Conservation (phyloP, 2,329 filamentous ascomycete genomes). For the Colletotrichum orchidophilum region DNA sequence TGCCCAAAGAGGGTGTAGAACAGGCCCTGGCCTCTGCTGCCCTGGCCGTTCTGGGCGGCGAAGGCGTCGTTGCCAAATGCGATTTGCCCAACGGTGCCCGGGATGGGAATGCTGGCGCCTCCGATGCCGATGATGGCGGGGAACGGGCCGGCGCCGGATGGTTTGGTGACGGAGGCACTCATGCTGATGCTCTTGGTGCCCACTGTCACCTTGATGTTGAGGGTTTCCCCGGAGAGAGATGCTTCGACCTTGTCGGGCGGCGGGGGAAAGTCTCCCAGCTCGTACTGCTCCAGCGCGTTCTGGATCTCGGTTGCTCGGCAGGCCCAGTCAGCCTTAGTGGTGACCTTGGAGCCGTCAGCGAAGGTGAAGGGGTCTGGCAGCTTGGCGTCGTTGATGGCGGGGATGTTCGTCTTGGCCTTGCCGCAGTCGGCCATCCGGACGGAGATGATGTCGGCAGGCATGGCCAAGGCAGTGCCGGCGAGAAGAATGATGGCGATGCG, state of each 20-base stretch:
- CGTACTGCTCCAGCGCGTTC: conserved; percentile 59
- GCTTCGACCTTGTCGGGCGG: conserved; percentile 57
- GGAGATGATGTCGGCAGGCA: conserved; percentile 47
- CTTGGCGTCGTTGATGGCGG: conserved; percentile 48
- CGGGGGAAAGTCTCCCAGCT: conserved; percentile 58
- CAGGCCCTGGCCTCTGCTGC: conserved; percentile 63
- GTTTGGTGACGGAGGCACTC: conserved; percentile 52
- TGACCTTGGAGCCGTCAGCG: conserved; percentile 52
- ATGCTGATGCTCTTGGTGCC: conserved; percentile 56
- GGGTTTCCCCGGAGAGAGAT: conserved; percentile 50
- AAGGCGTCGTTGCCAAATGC: conserved; percentile 68
- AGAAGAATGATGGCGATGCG: conserved; percentile 31
- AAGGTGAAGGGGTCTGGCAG: conserved; percentile 60
- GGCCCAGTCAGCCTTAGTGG: conserved; percentile 55
- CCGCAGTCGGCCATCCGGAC: conserved; percentile 47
- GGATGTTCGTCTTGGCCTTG: conserved; percentile 43
- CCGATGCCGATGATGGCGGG: conserved; percentile 68
- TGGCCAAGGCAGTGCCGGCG: conserved; percentile 47
- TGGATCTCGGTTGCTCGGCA: conserved; percentile 60
- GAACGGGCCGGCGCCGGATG: conserved; percentile 54
- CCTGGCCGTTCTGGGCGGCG: conserved; percentile 55
- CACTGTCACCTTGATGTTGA: conserved; percentile 56
- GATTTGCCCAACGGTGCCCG: conserved; percentile 63
- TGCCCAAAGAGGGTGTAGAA: conserved; percentile 69
- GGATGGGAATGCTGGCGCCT: conserved; percentile 63